Evolutionary conservation across 805 yeast species (phyloP).

Genomic region (Candida railenensis): DNA sequence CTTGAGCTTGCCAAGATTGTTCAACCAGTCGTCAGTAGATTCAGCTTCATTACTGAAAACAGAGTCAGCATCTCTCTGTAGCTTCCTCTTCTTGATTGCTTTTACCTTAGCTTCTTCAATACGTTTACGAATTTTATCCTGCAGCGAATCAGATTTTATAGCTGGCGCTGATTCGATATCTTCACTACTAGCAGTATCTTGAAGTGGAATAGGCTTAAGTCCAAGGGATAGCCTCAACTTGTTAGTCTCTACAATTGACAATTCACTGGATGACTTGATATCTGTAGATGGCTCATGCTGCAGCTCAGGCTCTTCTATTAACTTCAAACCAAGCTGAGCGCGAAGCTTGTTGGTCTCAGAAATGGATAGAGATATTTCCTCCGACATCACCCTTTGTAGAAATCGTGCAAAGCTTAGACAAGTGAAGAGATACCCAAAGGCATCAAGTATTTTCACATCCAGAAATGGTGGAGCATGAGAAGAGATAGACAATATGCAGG

Average conservation of each 20-base stretch:
- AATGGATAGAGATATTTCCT: conserved; percentile 30
- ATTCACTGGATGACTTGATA: conserved; percentile 14
- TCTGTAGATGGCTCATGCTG: not conserved
- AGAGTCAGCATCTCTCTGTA: conserved; percentile 20
- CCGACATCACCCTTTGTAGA: no score
- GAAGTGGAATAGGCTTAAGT: conserved; percentile 46
- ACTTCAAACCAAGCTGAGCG: conserved; percentile 36
- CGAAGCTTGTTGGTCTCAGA: conserved; percentile 46
- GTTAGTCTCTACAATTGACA: conserved; percentile 56
- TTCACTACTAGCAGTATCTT: not conserved
- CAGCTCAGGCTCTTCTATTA: conserved; percentile 22
- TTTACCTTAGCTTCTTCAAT: conserved; percentile 19
- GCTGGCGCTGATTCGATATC: not conserved
- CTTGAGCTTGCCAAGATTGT: conserved; percentile 22
- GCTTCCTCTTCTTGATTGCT: conserved; percentile 19
- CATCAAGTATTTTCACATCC: no score
- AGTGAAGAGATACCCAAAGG: no score
- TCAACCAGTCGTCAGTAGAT: conserved; percentile 43
- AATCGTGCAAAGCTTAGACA: no score
- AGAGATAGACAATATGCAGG: not conserved
- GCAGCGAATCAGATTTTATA: no score
- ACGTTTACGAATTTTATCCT: conserved; percentile 11
- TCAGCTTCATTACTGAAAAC: conserved; percentile 20
- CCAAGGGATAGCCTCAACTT: conserved; percentile 51
- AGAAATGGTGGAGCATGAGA: conserved; percentile 6